Conservation (phyloP, 805 yeast genomes). For the Barnettozyma vustinii region DNA sequence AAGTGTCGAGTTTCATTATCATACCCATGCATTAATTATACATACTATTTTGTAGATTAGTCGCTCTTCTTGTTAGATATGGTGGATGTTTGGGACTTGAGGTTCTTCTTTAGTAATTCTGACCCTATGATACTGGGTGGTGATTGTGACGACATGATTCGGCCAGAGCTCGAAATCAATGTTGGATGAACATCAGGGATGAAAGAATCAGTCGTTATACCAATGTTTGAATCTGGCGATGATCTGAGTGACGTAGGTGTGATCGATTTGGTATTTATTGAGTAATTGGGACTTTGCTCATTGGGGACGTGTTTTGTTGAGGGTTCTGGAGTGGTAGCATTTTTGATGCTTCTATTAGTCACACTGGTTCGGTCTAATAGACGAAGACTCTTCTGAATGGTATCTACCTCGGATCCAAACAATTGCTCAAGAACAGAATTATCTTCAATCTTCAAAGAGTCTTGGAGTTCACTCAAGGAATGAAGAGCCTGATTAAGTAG, state of each 20-base stretch:
- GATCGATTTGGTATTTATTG: not conserved
- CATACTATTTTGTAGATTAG: not conserved
- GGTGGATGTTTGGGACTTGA: not conserved
- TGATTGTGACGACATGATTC: not conserved
- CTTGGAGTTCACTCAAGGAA: slow-evolving; percentile 1
- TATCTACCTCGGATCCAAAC: slow-evolving; percentile 16
- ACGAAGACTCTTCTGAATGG: slow-evolving; percentile 14
- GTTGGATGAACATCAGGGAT: slow-evolving; percentile 1
- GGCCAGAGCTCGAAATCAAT: not conserved
- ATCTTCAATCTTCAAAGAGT: slow-evolving; percentile 8
- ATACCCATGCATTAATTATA: not conserved
- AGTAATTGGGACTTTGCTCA: not conserved
- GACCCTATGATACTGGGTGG: not conserved
- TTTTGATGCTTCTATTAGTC: not conserved
- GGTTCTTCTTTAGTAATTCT: not conserved
- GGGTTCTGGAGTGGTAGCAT: not conserved
- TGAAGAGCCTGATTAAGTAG: slow-evolving; percentile 2
- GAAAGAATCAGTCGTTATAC: not conserved
- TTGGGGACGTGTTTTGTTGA: not conserved
- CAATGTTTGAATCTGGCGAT: not conserved
- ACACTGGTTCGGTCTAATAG: slow-evolving; percentile 11
- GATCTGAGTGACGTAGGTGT: not conserved
- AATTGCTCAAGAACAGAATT: slow-evolving; percentile 12
- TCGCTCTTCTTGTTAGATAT: slow-evolving; percentile 5
- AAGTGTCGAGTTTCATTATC: not conserved